A percentile compares a stretch with the other conserved stretches of the same genome.
Evolutionary conservation across 257 asterid species (phyloP).

Genomic region (Nicotiana otophora): DNA sequence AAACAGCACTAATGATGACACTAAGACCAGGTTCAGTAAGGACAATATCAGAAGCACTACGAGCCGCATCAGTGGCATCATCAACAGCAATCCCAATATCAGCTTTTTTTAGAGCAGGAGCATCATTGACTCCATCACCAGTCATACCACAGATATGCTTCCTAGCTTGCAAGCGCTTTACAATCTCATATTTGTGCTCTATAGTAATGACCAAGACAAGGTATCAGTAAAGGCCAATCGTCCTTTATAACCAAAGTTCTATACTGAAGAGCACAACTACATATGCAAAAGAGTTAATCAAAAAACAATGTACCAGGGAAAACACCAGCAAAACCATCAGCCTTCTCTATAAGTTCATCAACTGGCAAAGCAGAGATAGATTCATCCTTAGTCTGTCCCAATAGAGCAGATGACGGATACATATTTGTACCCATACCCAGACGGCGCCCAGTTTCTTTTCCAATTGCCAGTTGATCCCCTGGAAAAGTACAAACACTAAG

Average conservation of each 20-base stretch:
- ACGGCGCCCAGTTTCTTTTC: conserved; percentile 94
- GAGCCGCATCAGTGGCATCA: conserved; percentile 99
- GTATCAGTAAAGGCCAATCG: background rate
- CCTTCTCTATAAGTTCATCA: conserved; percentile 96
- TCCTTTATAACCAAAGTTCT: background rate
- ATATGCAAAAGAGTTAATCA: background rate
- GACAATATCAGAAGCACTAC: conserved; percentile 97
- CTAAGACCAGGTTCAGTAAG: conserved; percentile 99
- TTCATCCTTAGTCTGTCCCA: conserved; percentile 93
- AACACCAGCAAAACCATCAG: conserved; percentile 99
- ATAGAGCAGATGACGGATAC: conserved; percentile 95
- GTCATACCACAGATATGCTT: conserved; percentile 99
- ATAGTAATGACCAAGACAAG: conserved; percentile 13
- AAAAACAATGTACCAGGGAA: conserved; percentile 65
- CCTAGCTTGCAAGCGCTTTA: conserved; percentile 94
- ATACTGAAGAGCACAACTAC: background rate
- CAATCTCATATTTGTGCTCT: conserved; percentile 98
- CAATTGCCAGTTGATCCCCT: conserved; percentile 98
- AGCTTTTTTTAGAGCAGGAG: conserved; percentile 95
- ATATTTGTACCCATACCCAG: conserved; percentile 99
- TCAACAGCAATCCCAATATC: conserved; percentile 98
- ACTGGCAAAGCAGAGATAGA: conserved; percentile 88
- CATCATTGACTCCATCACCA: conserved; percentile 98
- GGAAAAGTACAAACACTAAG: conserved; percentile 6
- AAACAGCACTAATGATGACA: conserved; percentile 92